These are phyloP conservation scores for Clarireedia paspali DNA, from an alignment of 2,329 filamentous ascomycete species.

Conservation along the genomic window DNA sequence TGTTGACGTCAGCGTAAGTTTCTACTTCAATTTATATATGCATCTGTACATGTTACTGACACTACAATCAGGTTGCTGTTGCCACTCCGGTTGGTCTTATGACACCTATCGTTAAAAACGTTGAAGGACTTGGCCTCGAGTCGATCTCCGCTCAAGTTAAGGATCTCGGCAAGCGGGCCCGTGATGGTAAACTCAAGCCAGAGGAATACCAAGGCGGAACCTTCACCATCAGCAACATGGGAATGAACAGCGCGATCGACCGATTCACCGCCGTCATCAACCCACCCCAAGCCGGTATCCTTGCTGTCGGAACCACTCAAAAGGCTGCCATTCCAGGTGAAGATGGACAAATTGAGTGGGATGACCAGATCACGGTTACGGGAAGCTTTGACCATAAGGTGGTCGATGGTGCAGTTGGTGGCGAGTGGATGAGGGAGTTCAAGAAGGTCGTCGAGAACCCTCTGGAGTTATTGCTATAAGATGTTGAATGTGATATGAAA, in stretches of 20 bases:
- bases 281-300: conserved; percentile 91
- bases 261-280: conserved; percentile 99
- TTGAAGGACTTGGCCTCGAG: conserved; percentile 78
- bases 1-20: conserved; percentile 89
- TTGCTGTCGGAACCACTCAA: conserved; percentile 88
- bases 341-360: conserved; percentile 85
- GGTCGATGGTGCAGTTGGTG: conserved; percentile 90
- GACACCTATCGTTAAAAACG: conserved; percentile 91
- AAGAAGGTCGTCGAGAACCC: conserved; percentile 99
- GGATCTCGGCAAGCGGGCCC: conserved; percentile 91
- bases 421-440: conserved; percentile 92
- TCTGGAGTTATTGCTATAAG: conserved; percentile 78
- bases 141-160: conserved; percentile 86
- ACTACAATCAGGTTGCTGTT: conserved; percentile 25
- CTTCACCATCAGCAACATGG: conserved; percentile 99
- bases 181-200: conserved; percentile 97
- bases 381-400: conserved; percentile 99
- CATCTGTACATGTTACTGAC: not conserved
- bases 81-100: conserved; percentile 90
- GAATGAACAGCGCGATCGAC: conserved; percentile 96
- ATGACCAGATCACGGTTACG: conserved; percentile 93
- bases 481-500: conserved; percentile 4
- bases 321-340: conserved; percentile 89
- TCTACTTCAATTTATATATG: not conserved
- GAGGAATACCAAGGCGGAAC: conserved; percentile 99